Evolutionary conservation across 2,329 filamentous ascomycete genomes (phyloP).

Genomic region (Nigrograna mackinnonii): DNA sequence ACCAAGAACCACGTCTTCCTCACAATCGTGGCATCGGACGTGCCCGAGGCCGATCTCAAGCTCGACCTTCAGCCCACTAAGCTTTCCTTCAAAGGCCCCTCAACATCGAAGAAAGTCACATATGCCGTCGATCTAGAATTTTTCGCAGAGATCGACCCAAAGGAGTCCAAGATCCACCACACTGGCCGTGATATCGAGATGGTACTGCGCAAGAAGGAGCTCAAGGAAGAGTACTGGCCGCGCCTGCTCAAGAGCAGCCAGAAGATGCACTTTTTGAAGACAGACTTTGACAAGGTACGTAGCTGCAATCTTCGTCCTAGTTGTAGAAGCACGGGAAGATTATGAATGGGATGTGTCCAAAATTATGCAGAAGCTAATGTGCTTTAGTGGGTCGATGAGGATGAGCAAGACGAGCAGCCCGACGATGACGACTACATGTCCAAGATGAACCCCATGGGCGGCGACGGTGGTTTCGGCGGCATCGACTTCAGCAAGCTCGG

Average conservation of each 20-base stretch:
- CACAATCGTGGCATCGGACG: slow-evolving; percentile 86
- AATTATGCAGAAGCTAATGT: slow-evolving; percentile 18
- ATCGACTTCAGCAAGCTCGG: slow-evolving; percentile 92
- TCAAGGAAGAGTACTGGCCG: slow-evolving; percentile 94
- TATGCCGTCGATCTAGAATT: slow-evolving; percentile 88
- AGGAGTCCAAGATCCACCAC: slow-evolving; percentile 84
- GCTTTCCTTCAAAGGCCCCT: slow-evolving; percentile 82
- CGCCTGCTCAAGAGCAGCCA: slow-evolving; percentile 86
- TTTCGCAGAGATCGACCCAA: slow-evolving; percentile 86
- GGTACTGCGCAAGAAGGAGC: slow-evolving; percentile 95
- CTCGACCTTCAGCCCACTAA: slow-evolving; percentile 79
- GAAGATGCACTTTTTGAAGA: slow-evolving; percentile 96
- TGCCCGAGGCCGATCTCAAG: slow-evolving; percentile 74
- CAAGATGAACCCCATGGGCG: slow-evolving; percentile 57
- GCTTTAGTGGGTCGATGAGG: slow-evolving; percentile 86
- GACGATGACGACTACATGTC: slow-evolving; percentile 73
- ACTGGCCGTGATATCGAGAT: slow-evolving; percentile 86
- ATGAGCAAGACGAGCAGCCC: slow-evolving; percentile 89
- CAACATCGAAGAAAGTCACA: slow-evolving; percentile 79
- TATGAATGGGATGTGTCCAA: neutral
- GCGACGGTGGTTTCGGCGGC: slow-evolving; percentile 74
- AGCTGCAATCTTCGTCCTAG: neutral
- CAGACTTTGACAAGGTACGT: slow-evolving; percentile 91
- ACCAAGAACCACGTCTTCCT: slow-evolving; percentile 95
- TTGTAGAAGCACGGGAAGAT: neutral